Evolutionary conservation across 2,329 filamentous ascomycete genomes (phyloP).

Genomic region (Exophiala aquamarina): DNA sequence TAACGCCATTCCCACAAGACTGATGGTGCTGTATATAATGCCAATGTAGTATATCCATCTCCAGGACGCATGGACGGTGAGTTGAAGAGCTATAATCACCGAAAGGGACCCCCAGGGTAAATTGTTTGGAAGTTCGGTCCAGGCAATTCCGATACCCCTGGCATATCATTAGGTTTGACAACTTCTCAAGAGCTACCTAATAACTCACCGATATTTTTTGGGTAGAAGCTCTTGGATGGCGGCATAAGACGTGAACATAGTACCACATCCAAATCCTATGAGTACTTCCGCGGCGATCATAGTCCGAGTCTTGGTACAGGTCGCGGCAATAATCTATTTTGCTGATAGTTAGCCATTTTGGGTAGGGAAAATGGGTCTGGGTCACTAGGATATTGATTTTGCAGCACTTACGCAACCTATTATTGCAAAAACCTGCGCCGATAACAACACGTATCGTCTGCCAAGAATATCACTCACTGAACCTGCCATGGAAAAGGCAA

Average conservation of each 20-base stretch:
- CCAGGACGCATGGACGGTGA: constrained; percentile 33
- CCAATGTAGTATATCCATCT: constrained; percentile 47
- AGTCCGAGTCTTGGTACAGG: constrained; percentile 35
- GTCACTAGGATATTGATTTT: no score
- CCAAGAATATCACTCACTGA: constrained; percentile 4
- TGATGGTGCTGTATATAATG: constrained; percentile 6
- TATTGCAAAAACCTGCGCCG: constrained; percentile 33
- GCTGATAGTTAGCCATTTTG: background rate
- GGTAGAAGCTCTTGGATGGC: constrained; percentile 39
- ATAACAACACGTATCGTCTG: constrained; percentile 7
- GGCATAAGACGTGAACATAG: constrained; percentile 38
- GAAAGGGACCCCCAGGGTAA: constrained; percentile 36
- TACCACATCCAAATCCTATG: constrained; percentile 37
- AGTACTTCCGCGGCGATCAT: constrained; percentile 37
- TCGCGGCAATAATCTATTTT: constrained; percentile 33
- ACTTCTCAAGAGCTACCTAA: constrained; percentile 32
- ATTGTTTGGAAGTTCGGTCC: constrained; percentile 1
- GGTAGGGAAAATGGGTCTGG: background rate
- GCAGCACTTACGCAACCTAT: constrained; percentile 32
- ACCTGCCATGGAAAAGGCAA: constrained; percentile 5
- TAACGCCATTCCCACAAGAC: constrained; percentile 38
- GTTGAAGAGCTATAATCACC: constrained; percentile 27
- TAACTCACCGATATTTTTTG: constrained; percentile 37
- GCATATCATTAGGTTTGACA: background rate
- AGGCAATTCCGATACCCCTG: constrained; percentile 3